Evolutionary conservation across 1,139 yeast species (phyloP), one percentile per base, ranked within the genome.

Genomic region (Neolecta irregularis): DNA sequence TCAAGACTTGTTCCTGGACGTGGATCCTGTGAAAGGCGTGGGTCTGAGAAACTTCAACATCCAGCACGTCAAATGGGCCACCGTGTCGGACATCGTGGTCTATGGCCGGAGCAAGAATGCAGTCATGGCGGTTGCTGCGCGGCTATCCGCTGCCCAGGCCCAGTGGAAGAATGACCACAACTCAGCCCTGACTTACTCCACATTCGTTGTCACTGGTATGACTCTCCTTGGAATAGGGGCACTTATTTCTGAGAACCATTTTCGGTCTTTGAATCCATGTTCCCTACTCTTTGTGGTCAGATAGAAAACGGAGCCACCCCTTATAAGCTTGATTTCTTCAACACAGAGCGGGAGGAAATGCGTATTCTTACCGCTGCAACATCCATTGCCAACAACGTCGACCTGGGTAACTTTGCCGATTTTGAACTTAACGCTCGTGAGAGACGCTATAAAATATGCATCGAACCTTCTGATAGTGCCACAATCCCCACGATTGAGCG

Each of bases 361-460:
- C 63, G 81, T 2, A 69, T 70, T 50, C 78, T 85, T 88, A 75
- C 94, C 1, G 63, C 80, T 2, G 92, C 93, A 0, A 68, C 91
- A 3, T 47, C 43, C 11, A 34, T 38, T 13, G 39, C 44, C 8
- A 41, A 45, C 13, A 62, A 68, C 31, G 69, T 83, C 3, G 85
- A 85, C 85, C 63, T 75, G 33, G 96, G 96, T 1, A 85, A 83
- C 49, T 60, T 71, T 1, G 63, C 68, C 1, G 79, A 74, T 48
- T 66, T 58, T 37, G 57, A 52, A n/a, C n/a, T n/a, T n/a, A n/a
- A n/a, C n/a, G n/a, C n/a, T n/a, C n/a, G n/a, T n/a, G n/a, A n/a
- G n/a, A n/a, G n/a, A n/a, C n/a, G n/a, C n/a, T n/a, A n/a, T n/a
- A n/a, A n/a, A n/a, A n/a, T n/a, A n/a, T n/a, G n/a, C n/a, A n/a